These are phyloP conservation scores for Fusarium burgessii DNA, from an alignment of 2,329 filamentous ascomycete species.

Conservation along the genomic window DNA sequence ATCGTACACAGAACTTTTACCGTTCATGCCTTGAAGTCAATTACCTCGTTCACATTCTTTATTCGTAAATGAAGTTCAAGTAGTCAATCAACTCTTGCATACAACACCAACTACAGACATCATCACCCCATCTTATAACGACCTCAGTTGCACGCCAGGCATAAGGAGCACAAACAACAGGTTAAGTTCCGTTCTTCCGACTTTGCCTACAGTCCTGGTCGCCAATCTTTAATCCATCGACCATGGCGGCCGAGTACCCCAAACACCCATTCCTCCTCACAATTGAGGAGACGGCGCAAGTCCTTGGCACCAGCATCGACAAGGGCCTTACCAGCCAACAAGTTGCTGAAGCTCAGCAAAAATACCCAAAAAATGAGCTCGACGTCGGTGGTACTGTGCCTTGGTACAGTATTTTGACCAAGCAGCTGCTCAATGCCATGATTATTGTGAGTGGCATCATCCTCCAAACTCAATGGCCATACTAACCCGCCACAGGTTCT, in stretches of 20 bases:
- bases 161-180: conserved; percentile 18
- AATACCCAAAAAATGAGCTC: conserved; percentile 77
- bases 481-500: conserved; percentile 68
- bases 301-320: conserved; percentile 73
- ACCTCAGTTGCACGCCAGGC: neutral
- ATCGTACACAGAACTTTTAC: conserved; percentile 1
- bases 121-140: neutral
- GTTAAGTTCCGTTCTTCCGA: neutral
- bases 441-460: conserved; percentile 66
- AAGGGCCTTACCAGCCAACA: conserved; percentile 73
- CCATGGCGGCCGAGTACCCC: conserved; percentile 62
- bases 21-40: neutral
- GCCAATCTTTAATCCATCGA: conserved; percentile 22
- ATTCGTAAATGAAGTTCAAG: conserved; percentile 30
- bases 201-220: conserved; percentile 11
- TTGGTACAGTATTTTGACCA: conserved; percentile 78
- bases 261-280: conserved; percentile 72
- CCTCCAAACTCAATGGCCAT: neutral
- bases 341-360: conserved; percentile 67
- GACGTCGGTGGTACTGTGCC: conserved; percentile 75
- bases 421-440: conserved; percentile 83
- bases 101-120: conserved; percentile 2
- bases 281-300: conserved; percentile 70
- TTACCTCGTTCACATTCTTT: neutral
- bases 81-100: conserved; percentile 23